Conservation (phyloP, 768 basidiomycete species). For the Sporobolomyces roseus region DNA sequence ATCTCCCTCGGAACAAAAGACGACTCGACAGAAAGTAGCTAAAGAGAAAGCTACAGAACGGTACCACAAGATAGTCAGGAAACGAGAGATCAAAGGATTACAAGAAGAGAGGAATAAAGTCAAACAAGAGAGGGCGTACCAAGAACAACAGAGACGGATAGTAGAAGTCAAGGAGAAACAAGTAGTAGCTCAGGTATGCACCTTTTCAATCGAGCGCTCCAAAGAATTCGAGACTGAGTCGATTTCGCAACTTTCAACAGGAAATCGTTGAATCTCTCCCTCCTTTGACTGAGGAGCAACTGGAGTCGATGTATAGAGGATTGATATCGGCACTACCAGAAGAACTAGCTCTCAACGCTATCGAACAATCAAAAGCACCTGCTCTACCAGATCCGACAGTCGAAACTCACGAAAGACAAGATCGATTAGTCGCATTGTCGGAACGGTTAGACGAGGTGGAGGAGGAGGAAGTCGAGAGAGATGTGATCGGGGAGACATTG, state of each 20-base stretch:
- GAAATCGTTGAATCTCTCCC: constrained; percentile 30
- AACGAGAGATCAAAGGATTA: constrained; percentile 14
- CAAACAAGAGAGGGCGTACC: neutral
- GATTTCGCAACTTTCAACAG: neutral
- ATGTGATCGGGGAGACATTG: neutral
- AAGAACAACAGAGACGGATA: neutral
- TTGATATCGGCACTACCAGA: constrained; percentile 47
- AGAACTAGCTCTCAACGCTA: constrained; percentile 21
- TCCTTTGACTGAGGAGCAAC: constrained; percentile 50
- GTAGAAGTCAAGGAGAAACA: constrained; percentile 21
- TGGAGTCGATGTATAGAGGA: constrained; percentile 53
- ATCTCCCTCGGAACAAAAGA: neutral
- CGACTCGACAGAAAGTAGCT: constrained; percentile 1
- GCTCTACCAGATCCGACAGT: constrained; percentile 22
- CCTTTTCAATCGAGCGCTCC: too few relatives aligned
- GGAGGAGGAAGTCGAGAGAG: neutral
- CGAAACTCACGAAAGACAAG: constrained; percentile 23
- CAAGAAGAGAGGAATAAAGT: neutral
- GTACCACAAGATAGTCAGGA: constrained; percentile 33
- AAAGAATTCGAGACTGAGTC: too few relatives aligned
- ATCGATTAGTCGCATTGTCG: constrained; percentile 40
- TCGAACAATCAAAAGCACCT: constrained; percentile 13
- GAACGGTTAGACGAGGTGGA: constrained; percentile 46
- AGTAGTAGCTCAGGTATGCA: constrained; percentile 13
- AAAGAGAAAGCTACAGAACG: constrained; percentile 27